Evolutionary conservation across 73 alveolate genomes (phyloP).

Genomic region (Tetrahymena malaccensis): DNA sequence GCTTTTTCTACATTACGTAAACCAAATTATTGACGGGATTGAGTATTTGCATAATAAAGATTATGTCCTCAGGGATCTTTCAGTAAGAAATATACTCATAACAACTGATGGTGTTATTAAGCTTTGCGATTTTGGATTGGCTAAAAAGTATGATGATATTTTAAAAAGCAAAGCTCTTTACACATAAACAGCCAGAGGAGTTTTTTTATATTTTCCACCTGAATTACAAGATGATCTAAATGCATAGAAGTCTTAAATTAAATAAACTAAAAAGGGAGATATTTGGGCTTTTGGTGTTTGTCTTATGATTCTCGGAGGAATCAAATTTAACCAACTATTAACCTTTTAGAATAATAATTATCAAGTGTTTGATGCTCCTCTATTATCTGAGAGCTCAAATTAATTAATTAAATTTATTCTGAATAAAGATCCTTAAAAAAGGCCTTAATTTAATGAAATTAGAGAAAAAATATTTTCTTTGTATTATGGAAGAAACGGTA

Average conservation of each 20-base stretch:
- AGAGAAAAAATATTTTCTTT: not conserved
- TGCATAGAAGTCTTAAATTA: not conserved
- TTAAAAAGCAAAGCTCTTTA: not conserved
- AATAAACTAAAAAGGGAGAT: not conserved
- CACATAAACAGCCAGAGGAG: not conserved
- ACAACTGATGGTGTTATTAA: not conserved
- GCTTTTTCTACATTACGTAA: not conserved
- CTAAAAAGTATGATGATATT: not conserved
- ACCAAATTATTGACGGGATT: not conserved
- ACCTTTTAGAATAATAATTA: too few species aligned
- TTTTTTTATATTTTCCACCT: not conserved
- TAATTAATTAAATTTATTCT: not conserved
- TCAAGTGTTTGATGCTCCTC: not conserved
- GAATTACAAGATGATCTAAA: not conserved
- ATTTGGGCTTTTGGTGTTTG: not conserved
- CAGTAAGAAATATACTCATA: not conserved
- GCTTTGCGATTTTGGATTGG: not conserved
- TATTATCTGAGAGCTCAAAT: not conserved
- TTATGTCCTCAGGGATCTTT: not conserved
- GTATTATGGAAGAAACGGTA: not conserved
- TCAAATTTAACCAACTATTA: too few species aligned
- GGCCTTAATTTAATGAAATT: not conserved
- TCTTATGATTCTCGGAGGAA: not conserved
- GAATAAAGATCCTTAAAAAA: not conserved
- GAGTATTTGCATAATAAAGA: not conserved